A percentile compares a stretch with the other conserved stretches of the same genome.
Conservation (phyloP, 805 yeast genomes). For the Nakazawaea peltata region DNA sequence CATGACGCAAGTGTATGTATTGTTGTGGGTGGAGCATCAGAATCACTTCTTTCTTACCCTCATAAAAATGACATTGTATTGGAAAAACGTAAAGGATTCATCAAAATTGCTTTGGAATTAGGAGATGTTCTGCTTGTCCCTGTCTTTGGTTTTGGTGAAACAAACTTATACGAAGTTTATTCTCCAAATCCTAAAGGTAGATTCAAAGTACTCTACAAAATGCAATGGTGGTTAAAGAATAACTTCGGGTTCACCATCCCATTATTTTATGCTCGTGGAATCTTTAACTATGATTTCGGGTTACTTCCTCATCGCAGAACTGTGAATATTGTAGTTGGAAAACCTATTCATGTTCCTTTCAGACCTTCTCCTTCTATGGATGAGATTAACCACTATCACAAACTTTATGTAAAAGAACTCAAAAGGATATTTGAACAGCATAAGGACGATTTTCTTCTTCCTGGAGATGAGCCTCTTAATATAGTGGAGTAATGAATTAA, state of each 20-base stretch:
- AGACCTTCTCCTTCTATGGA: slow-evolving; percentile 30
- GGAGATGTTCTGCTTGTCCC: slow-evolving; percentile 83
- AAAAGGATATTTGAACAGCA: slow-evolving; percentile 57
- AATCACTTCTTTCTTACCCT: slow-evolving; percentile 61
- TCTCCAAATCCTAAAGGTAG: slow-evolving; percentile 27
- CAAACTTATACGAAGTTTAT: slow-evolving; percentile 39
- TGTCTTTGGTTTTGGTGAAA: slow-evolving; percentile 87
- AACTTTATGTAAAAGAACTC: slow-evolving; percentile 57
- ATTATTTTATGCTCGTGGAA: slow-evolving; percentile 83
- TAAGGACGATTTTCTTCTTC: slow-evolving; percentile 35
- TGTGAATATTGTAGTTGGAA: slow-evolving; percentile 68
- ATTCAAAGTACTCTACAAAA: slow-evolving; percentile 30
- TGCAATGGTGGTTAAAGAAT: slow-evolving; percentile 69
- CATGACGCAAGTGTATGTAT: slow-evolving; percentile 74
- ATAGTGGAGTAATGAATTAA: slow-evolving; percentile 8
- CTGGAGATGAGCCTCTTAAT: slow-evolving; percentile 2
- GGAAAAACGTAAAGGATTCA: slow-evolving; percentile 77
- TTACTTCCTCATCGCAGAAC: slow-evolving; percentile 79
- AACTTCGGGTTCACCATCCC: slow-evolving; percentile 82
- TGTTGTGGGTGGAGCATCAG: slow-evolving; percentile 96
- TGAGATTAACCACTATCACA: slow-evolving; percentile 65
- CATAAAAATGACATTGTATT: slow-evolving; percentile 64
- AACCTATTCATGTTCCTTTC: slow-evolving; percentile 54
- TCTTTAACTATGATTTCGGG: slow-evolving; percentile 90
- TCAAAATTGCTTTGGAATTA: slow-evolving; percentile 73